Conservation (phyloP, 805 yeast genomes). For the Starmerella davenportii region DNA sequence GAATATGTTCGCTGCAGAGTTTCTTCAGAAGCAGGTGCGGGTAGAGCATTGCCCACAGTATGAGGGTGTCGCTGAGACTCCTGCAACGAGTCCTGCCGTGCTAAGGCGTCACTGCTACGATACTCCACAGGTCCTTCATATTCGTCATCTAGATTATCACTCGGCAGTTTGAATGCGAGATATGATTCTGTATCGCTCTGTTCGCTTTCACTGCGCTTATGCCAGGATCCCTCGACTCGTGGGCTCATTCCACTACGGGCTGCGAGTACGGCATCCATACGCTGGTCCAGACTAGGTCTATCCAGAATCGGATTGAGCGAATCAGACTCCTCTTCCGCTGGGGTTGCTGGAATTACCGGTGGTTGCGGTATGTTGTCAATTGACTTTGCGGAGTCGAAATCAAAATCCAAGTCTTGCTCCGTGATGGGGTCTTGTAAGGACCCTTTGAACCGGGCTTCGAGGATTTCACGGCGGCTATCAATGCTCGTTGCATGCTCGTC, state of each 20-base stretch:
- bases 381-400: no score
- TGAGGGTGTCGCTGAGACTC: conserved; percentile 20
- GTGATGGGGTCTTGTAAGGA: neutral
- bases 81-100: conserved; percentile 21
- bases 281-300: conserved; percentile 11
- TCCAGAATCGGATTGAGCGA: conserved; percentile 10
- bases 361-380: no score
- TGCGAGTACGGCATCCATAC: conserved; percentile 14
- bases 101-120: conserved; percentile 1
- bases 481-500: neutral
- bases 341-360: no score
- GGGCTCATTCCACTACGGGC: conserved; percentile 13
- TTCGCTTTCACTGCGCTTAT: conserved; percentile 10
- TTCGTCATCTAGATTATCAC: neutral
- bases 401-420: neutral
- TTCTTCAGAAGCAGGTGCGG: conserved; percentile 6
- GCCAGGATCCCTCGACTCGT: conserved; percentile 4
- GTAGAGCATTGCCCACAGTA: conserved; percentile 13
- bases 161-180: conserved; percentile 1
- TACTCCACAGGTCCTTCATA: neutral
- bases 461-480: neutral
- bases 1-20: conserved; percentile 17
- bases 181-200: conserved; percentile 7
- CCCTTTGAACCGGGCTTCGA: neutral
- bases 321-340: no score